These are phyloP conservation scores for Cercospora berteroae DNA, from an alignment of 2,329 filamentous ascomycete species.

Conservation along the genomic window DNA sequence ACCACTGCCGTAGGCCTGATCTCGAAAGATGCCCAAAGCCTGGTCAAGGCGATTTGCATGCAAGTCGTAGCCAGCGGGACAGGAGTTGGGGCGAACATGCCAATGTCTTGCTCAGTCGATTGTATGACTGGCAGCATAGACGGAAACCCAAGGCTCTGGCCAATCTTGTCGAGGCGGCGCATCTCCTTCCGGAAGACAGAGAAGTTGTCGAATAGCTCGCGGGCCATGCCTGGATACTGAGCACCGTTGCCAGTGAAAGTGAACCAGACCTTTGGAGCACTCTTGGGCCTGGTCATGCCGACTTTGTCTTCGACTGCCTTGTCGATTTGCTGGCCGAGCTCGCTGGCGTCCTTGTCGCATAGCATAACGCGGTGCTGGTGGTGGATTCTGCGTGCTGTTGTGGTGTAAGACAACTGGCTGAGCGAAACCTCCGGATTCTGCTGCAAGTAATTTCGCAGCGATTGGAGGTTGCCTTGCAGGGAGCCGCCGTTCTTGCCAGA, in stretches of 20 bases:
- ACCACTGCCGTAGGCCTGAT: constrained; percentile 24
- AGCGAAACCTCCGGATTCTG: constrained; percentile 1
- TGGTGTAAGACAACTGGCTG: constrained; percentile 24
- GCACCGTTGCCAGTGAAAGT: constrained; percentile 43
- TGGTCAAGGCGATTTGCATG: constrained; percentile 16
- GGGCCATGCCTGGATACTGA: constrained; percentile 31
- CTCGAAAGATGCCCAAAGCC: constrained; percentile 1
- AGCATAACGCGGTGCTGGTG: constrained; percentile 46
- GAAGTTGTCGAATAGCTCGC: background rate
- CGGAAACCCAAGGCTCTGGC: background rate
- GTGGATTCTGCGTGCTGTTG: constrained; percentile 29
- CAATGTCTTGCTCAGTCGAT: constrained; percentile 20
- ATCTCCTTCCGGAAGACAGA: background rate
- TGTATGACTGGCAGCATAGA: background rate
- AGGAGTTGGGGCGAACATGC: constrained; percentile 15
- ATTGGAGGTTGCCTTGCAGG: constrained; percentile 12
- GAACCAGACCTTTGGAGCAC: constrained; percentile 37
- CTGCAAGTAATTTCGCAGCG: constrained; percentile 3
- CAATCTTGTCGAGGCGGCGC: background rate
- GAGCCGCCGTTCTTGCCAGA: constrained; percentile 29
- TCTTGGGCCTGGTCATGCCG: background rate
- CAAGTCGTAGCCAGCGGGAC: constrained; percentile 1
- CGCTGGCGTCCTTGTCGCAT: background rate
- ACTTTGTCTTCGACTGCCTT: background rate
- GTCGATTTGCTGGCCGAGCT: constrained; percentile 29